Conservation (phyloP, 805 yeast genomes). For the Saccharomycopsis sp. region DNA sequence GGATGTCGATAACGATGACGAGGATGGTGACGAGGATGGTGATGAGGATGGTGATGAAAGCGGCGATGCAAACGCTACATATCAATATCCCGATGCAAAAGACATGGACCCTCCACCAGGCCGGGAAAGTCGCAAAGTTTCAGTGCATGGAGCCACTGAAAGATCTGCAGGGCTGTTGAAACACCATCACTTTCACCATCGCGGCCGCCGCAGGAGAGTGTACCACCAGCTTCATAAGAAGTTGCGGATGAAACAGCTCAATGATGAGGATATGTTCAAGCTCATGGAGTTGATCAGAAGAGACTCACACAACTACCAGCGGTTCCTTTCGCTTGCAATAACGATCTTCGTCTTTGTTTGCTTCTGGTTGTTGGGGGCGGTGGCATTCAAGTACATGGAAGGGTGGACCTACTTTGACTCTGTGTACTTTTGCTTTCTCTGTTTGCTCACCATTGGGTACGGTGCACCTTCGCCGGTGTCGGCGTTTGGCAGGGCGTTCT, state of each 20-base stretch:
- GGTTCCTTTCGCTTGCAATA: slow-evolving; percentile 30
- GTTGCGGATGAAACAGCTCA: slow-evolving; percentile 7
- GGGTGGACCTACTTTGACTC: slow-evolving; percentile 64
- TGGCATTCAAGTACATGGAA: slow-evolving; percentile 51
- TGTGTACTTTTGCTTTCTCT: slow-evolving; percentile 67
- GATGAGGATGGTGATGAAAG: slow-evolving; percentile 2
- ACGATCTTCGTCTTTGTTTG: slow-evolving; percentile 38
- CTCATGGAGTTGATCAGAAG: slow-evolving; percentile 45
- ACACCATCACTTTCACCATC: slow-evolving; percentile 6
- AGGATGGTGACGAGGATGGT: background rate
- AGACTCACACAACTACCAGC: slow-evolving; percentile 33
- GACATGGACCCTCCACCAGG: no score
- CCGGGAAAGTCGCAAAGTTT: background rate
- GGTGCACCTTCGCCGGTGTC: slow-evolving; percentile 64
- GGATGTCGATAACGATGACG: slow-evolving; percentile 1
- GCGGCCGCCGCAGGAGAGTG: background rate
- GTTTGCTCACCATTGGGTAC: slow-evolving; percentile 76
- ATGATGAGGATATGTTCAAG: slow-evolving; percentile 43
- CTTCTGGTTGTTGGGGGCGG: slow-evolving; percentile 70
- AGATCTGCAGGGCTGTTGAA: no score
- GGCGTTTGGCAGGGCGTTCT: slow-evolving; percentile 61
- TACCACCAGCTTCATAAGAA: slow-evolving; percentile 1
- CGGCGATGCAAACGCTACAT: background rate
- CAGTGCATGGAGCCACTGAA: no score
- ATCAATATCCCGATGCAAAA: no score